These are phyloP conservation scores for Eleusine coracana DNA, from an alignment of 176 grass and related monocot species.

Conservation along the genomic window DNA sequence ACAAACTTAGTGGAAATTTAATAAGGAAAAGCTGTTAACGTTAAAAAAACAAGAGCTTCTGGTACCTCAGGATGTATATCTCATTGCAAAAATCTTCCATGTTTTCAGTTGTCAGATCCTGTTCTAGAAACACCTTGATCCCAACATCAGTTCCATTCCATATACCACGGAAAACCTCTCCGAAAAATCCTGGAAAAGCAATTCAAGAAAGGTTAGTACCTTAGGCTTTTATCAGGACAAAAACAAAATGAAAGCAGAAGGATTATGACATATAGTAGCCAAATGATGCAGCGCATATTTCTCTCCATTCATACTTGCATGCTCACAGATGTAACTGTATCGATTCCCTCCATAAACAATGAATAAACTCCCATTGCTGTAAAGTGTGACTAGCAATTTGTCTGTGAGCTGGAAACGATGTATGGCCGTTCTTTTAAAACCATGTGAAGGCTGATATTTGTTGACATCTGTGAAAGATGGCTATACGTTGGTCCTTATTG, in stretches of 20 bases:
- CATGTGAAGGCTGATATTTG: neutral
- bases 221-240: conserved; percentile 3
- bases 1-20: conserved; percentile 44
- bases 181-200: conserved; percentile 83
- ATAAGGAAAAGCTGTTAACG: conserved; percentile 17
- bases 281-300: conserved; percentile 21
- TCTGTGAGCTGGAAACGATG: neutral
- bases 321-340: neutral
- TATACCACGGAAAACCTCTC: conserved; percentile 97
- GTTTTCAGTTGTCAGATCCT: conserved; percentile 98
- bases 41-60: conserved; percentile 24
- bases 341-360: neutral
- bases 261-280: conserved; percentile 21
- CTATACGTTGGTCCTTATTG: neutral
- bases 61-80: conserved; percentile 94
- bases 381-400: neutral
- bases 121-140: conserved; percentile 98
- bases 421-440: neutral
- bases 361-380: conserved; percentile 28
- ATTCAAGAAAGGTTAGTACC: conserved; percentile 13
- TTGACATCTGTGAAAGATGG: neutral
- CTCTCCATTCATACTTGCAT: neutral
- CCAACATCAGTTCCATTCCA: conserved; percentile 99
- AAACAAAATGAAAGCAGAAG: conserved; percentile 37
- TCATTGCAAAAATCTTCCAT: conserved; percentile 99